Percentiles rank a stretch among this genome's conserved stretches.
These are phyloP conservation scores for Escovopsis sp. DNA, from an alignment of 2,329 filamentous ascomycete genomes.

Conservation along the genomic window DNA sequence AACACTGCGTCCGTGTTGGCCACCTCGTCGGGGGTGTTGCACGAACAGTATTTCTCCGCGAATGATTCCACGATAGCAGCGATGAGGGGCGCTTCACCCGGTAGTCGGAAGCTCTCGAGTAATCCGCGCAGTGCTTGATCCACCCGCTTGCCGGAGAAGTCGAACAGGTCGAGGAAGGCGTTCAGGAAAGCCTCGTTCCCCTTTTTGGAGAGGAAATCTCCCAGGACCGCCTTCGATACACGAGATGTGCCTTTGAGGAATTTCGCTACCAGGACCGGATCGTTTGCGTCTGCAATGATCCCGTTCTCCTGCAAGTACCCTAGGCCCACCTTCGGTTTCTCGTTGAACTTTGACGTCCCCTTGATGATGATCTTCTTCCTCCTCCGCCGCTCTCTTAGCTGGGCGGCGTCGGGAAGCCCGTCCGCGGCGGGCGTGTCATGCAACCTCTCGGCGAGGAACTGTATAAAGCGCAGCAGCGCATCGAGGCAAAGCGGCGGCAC, in stretches of 20 bases:
- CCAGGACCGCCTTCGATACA: conserved; percentile 78
- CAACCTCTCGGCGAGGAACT: conserved; percentile 78
- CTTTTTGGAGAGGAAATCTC: conserved; percentile 85
- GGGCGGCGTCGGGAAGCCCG: conserved; percentile 49
- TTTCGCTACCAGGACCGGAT: conserved; percentile 64
- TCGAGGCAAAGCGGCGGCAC: conserved; percentile 91
- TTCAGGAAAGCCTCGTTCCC: conserved; percentile 74
- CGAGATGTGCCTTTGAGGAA: conserved; percentile 81
- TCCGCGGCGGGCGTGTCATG: conserved; percentile 51
- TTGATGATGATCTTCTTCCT: conserved; percentile 82
- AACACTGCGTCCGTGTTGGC: conserved; percentile 79
- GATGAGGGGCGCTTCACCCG: conserved; percentile 85
- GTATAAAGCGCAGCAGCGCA: conserved; percentile 77
- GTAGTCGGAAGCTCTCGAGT: conserved; percentile 84
- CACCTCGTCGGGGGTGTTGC: conserved; percentile 56
- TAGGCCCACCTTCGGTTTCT: conserved; percentile 79
- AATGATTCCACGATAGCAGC: conserved; percentile 84
- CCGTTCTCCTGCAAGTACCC: conserved; percentile 74
- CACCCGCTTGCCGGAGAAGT: conserved; percentile 73
- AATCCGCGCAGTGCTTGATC: conserved; percentile 80
- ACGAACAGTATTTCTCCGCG: conserved; percentile 66
- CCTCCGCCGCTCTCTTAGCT: conserved; percentile 55
- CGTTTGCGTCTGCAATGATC: conserved; percentile 61
- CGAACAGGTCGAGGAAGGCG: conserved; percentile 74
- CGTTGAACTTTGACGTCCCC: conserved; percentile 85